These are phyloP conservation scores for Puccinia coronata DNA, from an alignment of 1,284 basidiomycete species.

Conservation along the genomic window DNA sequence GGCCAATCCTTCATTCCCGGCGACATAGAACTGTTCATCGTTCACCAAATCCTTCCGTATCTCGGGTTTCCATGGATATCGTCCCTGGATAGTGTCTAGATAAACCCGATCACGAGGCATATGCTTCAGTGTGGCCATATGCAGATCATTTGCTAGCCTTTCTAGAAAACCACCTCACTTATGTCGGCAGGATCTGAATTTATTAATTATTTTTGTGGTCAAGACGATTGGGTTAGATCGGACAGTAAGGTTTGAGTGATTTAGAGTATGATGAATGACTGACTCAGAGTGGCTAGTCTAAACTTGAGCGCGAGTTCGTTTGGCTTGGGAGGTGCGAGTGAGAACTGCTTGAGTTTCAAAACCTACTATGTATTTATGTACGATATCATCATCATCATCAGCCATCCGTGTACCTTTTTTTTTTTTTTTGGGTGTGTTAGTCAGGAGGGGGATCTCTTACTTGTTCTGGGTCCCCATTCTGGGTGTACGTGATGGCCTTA, in stretches of 20 bases:
- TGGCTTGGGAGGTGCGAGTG: slow-evolving; percentile 57
- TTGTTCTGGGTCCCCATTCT: slow-evolving; percentile 32
- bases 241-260: background rate
- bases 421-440: background rate
- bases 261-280: background rate
- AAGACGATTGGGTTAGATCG: too few relatives aligned
- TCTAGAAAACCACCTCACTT: slow-evolving; percentile 13
- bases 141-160: slow-evolving; percentile 4
- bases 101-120: background rate
- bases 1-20: slow-evolving; percentile 77
- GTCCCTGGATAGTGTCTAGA: slow-evolving; percentile 73
- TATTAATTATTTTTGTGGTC: background rate
- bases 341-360: slow-evolving; percentile 20
- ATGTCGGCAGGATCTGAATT: slow-evolving; percentile 33
- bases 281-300: slow-evolving; percentile 71
- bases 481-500: slow-evolving; percentile 37
- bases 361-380: background rate
- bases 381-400: too few relatives aligned
- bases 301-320: slow-evolving; percentile 69
- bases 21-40: slow-evolving; percentile 61
- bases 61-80: slow-evolving; percentile 71
- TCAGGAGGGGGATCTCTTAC: background rate
- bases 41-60: slow-evolving; percentile 55
- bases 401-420: too few relatives aligned
- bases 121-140: background rate